Conservation (phyloP, 305 asterid genomes). For the Solanum hybrid region DNA sequence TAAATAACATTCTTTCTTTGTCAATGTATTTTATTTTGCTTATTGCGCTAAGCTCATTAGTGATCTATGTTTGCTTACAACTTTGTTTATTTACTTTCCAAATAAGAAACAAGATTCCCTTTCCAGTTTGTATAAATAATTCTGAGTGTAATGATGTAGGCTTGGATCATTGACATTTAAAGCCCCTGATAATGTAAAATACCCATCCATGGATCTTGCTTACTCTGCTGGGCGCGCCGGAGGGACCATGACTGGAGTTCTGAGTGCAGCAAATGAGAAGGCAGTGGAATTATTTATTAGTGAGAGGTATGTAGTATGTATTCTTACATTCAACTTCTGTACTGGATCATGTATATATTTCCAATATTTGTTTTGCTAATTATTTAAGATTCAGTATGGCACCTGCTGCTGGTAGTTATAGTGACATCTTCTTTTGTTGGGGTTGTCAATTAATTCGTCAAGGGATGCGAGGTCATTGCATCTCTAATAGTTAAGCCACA, state of each 20-base stretch:
- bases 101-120: neutral
- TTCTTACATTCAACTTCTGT: neutral
- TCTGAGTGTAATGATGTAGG: conserved; percentile 32
- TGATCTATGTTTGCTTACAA: neutral
- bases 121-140: neutral
- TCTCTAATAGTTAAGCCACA: neutral
- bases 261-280: conserved; percentile 93
- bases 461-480: neutral
- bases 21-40: neutral
- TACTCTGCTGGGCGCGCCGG: conserved; percentile 97
- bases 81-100: neutral
- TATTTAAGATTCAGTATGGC: neutral
- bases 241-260: conserved; percentile 97
- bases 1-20: conserved; percentile 13
- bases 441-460: neutral
- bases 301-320: conserved; percentile 49
- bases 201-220: conserved; percentile 93
- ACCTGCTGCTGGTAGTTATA: neutral
- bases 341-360: neutral
- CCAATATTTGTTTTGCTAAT: neutral
- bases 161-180: conserved; percentile 75
- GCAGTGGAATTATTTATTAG: conserved; percentile 86
- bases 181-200: conserved; percentile 85
- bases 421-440: neutral
- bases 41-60: neutral